Evolutionary conservation across 805 yeast species (phyloP).

Genomic region (Ogataea nakhonphanomensis): DNA sequence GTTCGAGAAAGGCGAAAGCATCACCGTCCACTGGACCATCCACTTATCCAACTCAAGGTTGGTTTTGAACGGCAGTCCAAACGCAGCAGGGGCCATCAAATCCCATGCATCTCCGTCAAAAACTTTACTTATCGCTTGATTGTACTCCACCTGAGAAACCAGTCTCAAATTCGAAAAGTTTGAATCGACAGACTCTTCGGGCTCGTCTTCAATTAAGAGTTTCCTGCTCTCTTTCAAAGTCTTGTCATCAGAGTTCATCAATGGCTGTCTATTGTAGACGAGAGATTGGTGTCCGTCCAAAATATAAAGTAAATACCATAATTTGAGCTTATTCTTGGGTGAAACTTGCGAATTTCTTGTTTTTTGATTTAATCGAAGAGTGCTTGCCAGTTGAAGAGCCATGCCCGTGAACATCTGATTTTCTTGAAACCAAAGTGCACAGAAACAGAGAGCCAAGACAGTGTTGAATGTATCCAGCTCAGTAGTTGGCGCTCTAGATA

Average conservation of each 20-base stretch:
- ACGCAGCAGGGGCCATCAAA: conserved; percentile 52
- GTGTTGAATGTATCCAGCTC: conserved; percentile 55
- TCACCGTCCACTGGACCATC: conserved; percentile 80
- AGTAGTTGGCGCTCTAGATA: conserved; percentile 35
- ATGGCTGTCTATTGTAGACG: conserved; percentile 53
- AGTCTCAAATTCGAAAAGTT: conserved; percentile 49
- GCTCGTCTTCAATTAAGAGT: conserved; percentile 28
- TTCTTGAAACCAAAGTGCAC: conserved; percentile 67
- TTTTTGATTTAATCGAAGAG: conserved; percentile 40
- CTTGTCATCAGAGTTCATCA: conserved; percentile 47
- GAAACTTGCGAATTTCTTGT: conserved; percentile 21
- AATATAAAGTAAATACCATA: conserved; percentile 65
- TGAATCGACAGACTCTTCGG: conserved; percentile 4
- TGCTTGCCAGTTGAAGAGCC: conserved; percentile 64
- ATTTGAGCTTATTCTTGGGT: conserved; percentile 46
- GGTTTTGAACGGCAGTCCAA: conserved; percentile 66
- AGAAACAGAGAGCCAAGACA: conserved; percentile 58
- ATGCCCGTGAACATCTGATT: conserved; percentile 63
- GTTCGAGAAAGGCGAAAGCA: conserved; percentile 53
- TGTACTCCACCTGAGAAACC: conserved; percentile 65
- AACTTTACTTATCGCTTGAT: conserved; percentile 57
- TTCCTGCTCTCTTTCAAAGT: conserved; percentile 41
- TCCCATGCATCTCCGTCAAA: conserved; percentile 62
- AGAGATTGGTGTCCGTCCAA: conserved; percentile 69
- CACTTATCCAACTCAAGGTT: conserved; percentile 68